Base-by-base conservation (phyloP, 441 rosid species). In the Jatropha multifida region DNA sequence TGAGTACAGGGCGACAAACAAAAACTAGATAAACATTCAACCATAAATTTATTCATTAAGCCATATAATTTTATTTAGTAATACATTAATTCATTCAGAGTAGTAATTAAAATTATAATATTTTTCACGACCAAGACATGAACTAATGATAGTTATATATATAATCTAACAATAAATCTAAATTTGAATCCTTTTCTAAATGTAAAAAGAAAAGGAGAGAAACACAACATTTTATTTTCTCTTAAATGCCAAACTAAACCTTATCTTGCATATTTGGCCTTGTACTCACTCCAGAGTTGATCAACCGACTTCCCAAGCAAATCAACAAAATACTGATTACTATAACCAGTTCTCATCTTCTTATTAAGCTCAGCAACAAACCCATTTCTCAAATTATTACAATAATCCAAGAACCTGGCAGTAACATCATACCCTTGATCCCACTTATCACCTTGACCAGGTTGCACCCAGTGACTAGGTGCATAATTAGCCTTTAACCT, bases 381-480 rank as follows among this genome's bases (percentile, higher is more conserved):
- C 37, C 87, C 85, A 60, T 71, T 77, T 56, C 61, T 83, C 20
- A 54, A 27, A 56, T 70, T 65, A 27, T 84, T 77, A 49, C 86
- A 83, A 46, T 88, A 86, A 38, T 85, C 90, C 79, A 88, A 66
- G 65, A 87, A 88, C 61, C 74, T 64, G 0, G 89, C 88, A 4
- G 90, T 88, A 3, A 86, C 85, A 42, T 85, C 89, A 0, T 88
- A 85, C 1, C 87, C 88, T 65, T 84, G 79, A 55, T 86, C 89
- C 92, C 92, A 86, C 14, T 74, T 69, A 41, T 76, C 71, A 1
- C 92, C 90, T n/a, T 82, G 76, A 6, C 89, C 90, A 0, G 86
- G 63, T 40, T 78, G 23, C 41, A 79, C 85, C 92, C 88, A 85
- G 32, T 84, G 75, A 68, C 77, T 65, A 0, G 89, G 90, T 0